Base-by-base conservation (phyloP, 2,329 filamentous ascomycete genomes). In the Arthrinium phaeospermum region DNA sequence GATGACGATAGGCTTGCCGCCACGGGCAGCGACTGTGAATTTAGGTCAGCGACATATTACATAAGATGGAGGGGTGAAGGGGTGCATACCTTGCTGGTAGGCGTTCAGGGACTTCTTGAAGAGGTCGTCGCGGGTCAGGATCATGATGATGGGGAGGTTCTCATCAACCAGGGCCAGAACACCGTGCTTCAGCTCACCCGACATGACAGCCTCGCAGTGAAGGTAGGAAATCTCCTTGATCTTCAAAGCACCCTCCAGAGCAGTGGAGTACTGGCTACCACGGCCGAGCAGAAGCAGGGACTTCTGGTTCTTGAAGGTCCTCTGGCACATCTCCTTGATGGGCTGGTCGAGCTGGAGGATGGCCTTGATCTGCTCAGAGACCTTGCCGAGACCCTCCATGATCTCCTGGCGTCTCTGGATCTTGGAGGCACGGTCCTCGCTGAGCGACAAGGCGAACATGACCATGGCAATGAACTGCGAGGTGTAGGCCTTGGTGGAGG, bases 151-250 rank as follows among this genome's bases (percentile, higher is more conserved):
- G 75, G 96, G 96, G 49, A 99, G 91, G 85, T 98, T 96, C 90
- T 99, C 96, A 80, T 99, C 96, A 73, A 99, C 96, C 75, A 99
- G 90, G 70, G 96, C 96, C 81, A 99, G 88, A 70, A 99, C 96
- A 88, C 96, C 96, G 85, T 99, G 96, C 91, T 99, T 99, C 79
- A 99, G 90, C 87, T 99, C 96, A 85, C 96, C 96, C 76, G 96
- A 98, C 96, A 99, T 99, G 88, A 99, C 96, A 79, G 96, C 96
- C 87, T 99, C 96, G 85, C 96, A 99, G 86, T 99, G 96, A 73
- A 99, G 93, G 85, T 99, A 99, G 24, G 96, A 98, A 80, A 99
- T 99, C 87, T 99, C 96, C 91, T 99, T 99, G 85, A 99, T 99
- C 90, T 99, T 99, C 78, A 99, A 89, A 69, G 96, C 96, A 85